Evolutionary conservation across 2,329 filamentous ascomycete genomes (phyloP).

Genomic region (Penicillium corylophilum): DNA sequence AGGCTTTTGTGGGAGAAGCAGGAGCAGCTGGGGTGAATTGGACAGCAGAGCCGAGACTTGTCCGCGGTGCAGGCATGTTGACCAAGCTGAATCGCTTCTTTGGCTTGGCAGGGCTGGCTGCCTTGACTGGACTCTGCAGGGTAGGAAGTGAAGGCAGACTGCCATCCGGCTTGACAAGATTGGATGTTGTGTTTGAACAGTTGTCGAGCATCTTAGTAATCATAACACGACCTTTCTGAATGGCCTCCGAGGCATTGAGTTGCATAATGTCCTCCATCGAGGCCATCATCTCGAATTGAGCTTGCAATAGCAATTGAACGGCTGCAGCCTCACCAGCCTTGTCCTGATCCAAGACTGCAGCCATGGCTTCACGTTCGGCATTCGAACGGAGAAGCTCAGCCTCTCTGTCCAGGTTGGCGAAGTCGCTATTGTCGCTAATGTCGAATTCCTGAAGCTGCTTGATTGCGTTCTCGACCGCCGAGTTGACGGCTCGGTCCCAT

Average conservation of each 20-base stretch:
- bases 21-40: conserved; percentile 36
- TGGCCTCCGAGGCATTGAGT: conserved; percentile 80
- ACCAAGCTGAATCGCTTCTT: conserved; percentile 54
- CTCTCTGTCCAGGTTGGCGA: conserved; percentile 72
- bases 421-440: conserved; percentile 64
- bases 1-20: conserved; percentile 68
- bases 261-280: conserved; percentile 77
- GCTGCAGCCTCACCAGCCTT: conserved; percentile 73
- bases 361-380: conserved; percentile 75
- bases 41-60: conserved; percentile 26
- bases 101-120: conserved; percentile 71
- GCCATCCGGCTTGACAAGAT: conserved; percentile 89
- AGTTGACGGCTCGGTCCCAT: conserved; percentile 86
- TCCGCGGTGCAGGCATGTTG: conserved; percentile 28
- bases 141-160: conserved; percentile 55
- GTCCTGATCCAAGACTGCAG: conserved; percentile 78
- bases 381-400: conserved; percentile 81
- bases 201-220: conserved; percentile 75
- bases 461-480: conserved; percentile 81
- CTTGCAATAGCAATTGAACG: conserved; percentile 79
- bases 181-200: conserved; percentile 71
- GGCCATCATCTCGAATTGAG: conserved; percentile 87
- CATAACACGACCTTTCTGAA: conserved; percentile 73
- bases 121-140: conserved; percentile 64
- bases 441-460: conserved; percentile 74